Conservation (phyloP, 108 stramenopile species). For the Cyclotella sp. region DNA sequence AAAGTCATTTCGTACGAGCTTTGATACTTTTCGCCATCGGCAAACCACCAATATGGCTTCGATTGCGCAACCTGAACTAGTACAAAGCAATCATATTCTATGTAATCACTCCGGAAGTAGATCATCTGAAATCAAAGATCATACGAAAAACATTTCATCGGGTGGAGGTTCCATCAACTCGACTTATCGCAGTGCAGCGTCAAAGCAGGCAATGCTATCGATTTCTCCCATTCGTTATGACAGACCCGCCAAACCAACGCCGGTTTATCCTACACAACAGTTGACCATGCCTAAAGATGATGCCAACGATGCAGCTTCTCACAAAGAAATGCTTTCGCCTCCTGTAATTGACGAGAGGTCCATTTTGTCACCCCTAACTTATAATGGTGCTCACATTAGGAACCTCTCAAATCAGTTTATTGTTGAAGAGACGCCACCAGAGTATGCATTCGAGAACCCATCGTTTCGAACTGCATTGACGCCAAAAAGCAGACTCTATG, state of each 20-base stretch:
- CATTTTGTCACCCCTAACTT: neutral
- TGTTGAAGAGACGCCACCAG: neutral
- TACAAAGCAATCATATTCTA: no score
- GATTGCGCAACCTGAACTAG: no score
- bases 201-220: neutral
- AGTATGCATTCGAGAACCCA: neutral
- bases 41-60: no score
- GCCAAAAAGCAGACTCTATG: neutral
- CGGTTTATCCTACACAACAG: slow-evolving; percentile 1
- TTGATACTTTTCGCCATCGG: no score
- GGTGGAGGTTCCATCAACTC: neutral
- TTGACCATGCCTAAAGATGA: neutral
- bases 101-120: no score
- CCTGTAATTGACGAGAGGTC: neutral
- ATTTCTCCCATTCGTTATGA: slow-evolving; percentile 1
- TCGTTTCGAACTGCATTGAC: neutral
- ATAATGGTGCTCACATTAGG: neutral
- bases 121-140: neutral
- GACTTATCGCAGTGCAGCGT: neutral
- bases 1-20: no score
- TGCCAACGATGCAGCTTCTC: neutral
- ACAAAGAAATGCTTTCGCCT: neutral
- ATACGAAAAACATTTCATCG: neutral
- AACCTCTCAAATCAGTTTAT: slow-evolving; percentile 7
- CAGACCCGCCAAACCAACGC: neutral